These are phyloP conservation scores for Dictyostelium capitatum DNA, from an alignment of 78 protist species.

Conservation along the genomic window DNA sequence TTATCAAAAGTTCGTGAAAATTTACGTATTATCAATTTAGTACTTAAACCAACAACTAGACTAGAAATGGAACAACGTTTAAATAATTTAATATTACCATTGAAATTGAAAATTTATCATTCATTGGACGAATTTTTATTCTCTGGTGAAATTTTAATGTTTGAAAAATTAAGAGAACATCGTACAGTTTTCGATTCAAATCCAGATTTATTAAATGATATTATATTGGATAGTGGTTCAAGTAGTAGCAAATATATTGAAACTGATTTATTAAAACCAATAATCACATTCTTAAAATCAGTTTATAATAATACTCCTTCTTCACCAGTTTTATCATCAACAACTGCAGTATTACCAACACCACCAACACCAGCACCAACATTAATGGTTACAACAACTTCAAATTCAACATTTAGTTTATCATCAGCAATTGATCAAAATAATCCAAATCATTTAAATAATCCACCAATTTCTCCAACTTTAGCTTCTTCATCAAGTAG, in stretches of 20 bases:
- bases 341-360: neutral
- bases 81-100: conserved; percentile 31
- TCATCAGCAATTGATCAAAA: neutral
- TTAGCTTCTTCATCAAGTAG: neutral
- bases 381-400: neutral
- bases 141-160: conserved; percentile 25
- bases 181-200: neutral
- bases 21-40: conserved; percentile 55
- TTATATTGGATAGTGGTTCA: neutral
- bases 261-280: neutral
- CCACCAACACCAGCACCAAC: neutral
- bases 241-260: neutral
- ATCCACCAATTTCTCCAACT: neutral
- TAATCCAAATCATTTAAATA: conserved; percentile 12
- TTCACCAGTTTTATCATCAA: neutral
- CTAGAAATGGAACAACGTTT: conserved; percentile 37
- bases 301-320: conserved; percentile 29
- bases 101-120: conserved; percentile 53
- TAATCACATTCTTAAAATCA: conserved; percentile 10
- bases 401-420: neutral
- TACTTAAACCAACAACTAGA: conserved; percentile 20
- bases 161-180: neutral
- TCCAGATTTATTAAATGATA: conserved; percentile 1
- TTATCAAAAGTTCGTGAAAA: conserved; percentile 62
- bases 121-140: conserved; percentile 50